A percentile compares a stretch with the other conserved stretches of the same genome.
Evolutionary conservation across 2,329 filamentous ascomycete genomes (phyloP).

Genomic region (Trichoderma endophyticum): DNA sequence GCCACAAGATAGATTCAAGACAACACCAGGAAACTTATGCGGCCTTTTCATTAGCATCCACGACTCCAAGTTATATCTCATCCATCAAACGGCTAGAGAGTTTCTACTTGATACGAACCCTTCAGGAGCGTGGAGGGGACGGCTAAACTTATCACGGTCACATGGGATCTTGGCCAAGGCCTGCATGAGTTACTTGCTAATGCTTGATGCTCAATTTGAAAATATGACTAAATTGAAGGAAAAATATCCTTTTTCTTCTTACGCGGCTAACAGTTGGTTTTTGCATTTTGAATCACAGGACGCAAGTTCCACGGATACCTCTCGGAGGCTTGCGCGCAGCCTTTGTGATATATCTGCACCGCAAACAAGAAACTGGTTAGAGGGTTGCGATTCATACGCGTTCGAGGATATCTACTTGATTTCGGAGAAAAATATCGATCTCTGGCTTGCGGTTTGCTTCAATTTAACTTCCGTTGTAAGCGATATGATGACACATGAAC

Average conservation of each 20-base stretch:
- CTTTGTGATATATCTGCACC: background rate
- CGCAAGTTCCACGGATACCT: background rate
- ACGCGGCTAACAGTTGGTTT: background rate
- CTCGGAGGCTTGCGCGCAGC: background rate
- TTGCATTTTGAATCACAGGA: background rate
- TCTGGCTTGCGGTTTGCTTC: slow-evolving; percentile 18
- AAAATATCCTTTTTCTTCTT: background rate
- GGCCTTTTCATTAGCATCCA: slow-evolving; percentile 12
- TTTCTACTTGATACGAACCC: slow-evolving; percentile 11
- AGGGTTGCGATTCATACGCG: background rate
- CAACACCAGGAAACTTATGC: background rate
- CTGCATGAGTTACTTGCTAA: background rate
- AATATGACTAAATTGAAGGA: background rate
- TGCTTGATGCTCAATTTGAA: background rate
- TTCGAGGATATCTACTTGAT: too few relatives aligned
- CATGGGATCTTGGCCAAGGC: background rate
- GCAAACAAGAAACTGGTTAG: background rate
- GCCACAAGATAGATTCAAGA: background rate
- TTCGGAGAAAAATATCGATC: background rate
- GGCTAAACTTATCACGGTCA: background rate
- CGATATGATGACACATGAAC: background rate
- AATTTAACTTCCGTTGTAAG: slow-evolving; percentile 1
- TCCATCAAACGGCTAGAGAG: slow-evolving; percentile 13
- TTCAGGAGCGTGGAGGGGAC: background rate
- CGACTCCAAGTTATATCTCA: slow-evolving; percentile 4